Conservation (phyloP, 257 asterid genomes). For the Solanum virginianum region DNA sequence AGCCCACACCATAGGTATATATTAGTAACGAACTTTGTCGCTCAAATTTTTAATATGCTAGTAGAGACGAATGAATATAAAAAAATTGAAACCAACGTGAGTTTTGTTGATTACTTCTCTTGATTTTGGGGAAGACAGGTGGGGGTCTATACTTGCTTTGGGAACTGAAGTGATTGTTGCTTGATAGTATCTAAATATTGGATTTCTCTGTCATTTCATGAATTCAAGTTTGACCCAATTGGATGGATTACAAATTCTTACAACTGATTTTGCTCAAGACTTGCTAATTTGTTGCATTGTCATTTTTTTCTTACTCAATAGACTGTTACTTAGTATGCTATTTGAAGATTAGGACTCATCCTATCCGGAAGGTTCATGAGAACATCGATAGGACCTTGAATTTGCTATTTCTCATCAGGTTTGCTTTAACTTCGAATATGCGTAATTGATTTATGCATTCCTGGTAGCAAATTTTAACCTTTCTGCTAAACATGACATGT, state of each 20-base stretch:
- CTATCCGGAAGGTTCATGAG: slow-evolving; percentile 90
- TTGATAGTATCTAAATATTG: background rate
- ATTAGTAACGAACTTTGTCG: background rate
- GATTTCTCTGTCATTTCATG: background rate
- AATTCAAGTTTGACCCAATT: background rate
- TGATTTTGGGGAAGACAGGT: background rate
- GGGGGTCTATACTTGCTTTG: background rate
- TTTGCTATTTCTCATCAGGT: slow-evolving; percentile 88
- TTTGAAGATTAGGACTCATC: slow-evolving; percentile 86
- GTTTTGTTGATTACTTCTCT: background rate
- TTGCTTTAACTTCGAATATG: slow-evolving; percentile 4
- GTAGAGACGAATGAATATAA: background rate
- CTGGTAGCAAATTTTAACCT: background rate
- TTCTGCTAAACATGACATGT: background rate
- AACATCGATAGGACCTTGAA: slow-evolving; percentile 82
- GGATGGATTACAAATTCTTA: background rate
- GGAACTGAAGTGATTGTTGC: background rate
- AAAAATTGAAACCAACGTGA: background rate
- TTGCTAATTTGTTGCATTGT: background rate
- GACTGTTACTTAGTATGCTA: background rate
- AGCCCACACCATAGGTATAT: too few relatives aligned
- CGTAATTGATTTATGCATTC: background rate
- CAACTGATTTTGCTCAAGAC: background rate
- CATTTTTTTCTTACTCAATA: background rate
- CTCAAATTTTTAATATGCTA: background rate